Percentiles rank a stretch among this genome's conserved stretches.
Evolutionary conservation across 768 basidiomycete species (phyloP).

Genomic region (Megacollybia marginata): DNA sequence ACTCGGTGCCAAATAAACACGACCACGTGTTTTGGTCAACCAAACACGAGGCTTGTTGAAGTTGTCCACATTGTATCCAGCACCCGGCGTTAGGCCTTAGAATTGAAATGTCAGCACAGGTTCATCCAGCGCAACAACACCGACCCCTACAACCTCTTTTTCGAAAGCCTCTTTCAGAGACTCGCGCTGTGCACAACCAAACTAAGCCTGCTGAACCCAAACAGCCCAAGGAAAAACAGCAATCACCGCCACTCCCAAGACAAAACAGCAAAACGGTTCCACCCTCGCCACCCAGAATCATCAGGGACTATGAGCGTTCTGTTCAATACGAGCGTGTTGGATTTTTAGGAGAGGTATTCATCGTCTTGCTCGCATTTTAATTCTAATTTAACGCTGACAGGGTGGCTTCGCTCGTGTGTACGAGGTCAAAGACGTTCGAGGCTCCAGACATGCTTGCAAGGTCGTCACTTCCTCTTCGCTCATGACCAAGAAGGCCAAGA

Average conservation of each 20-base stretch:
- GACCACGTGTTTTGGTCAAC: too few relatives aligned
- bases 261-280: constrained; percentile 80
- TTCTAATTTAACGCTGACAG: constrained; percentile 16
- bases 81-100: constrained; percentile 39
- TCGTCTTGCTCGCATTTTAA: neutral
- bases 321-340: constrained; percentile 65
- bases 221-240: constrained; percentile 32
- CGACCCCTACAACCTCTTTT: constrained; percentile 19
- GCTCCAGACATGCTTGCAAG: constrained; percentile 76
- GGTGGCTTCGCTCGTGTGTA: constrained; percentile 98
- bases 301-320: constrained; percentile 52
- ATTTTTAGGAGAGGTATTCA: constrained; percentile 77
- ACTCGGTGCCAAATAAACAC: too few relatives aligned
- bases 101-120: constrained; percentile 23
- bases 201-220: constrained; percentile 25
- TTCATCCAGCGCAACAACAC: constrained; percentile 28
- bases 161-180: constrained; percentile 36
- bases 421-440: constrained; percentile 73
- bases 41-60: too few relatives aligned
- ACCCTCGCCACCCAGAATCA: constrained; percentile 73
- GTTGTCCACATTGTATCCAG: too few relatives aligned
- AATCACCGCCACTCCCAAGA: constrained; percentile 65
- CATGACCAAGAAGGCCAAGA: constrained; percentile 94
- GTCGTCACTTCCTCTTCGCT: constrained; percentile 90
- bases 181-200: constrained; percentile 26